Percentiles rank a stretch among this genome's conserved stretches.
Conservation (phyloP, 169 alveolate genomes). For the Neospora caninum region DNA sequence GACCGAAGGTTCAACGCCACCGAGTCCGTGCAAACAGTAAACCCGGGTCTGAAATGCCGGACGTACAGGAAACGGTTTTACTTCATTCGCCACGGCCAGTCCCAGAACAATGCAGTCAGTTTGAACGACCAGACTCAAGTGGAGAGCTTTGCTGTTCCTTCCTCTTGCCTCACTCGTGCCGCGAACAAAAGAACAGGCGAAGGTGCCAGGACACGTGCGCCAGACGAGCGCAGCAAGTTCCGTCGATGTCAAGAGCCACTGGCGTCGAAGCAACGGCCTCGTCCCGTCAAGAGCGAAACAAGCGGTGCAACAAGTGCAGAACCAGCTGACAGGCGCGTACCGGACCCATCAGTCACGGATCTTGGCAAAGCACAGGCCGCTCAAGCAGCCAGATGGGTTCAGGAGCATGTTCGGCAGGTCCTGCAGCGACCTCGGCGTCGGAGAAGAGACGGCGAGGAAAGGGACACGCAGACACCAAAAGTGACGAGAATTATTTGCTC, state of each 20-base stretch:
- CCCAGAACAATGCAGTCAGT: neutral
- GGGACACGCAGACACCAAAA: neutral
- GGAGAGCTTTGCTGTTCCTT: neutral
- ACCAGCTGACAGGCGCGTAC: neutral
- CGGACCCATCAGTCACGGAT: conserved; percentile 1
- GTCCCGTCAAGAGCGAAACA: too few species aligned
- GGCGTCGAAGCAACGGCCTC: too few species aligned
- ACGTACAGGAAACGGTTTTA: neutral
- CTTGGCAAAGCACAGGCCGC: conserved; percentile 29
- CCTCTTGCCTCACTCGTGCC: too few species aligned
- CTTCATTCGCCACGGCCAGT: conserved; percentile 40
- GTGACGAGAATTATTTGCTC: conserved; percentile 22
- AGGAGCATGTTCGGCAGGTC: neutral
- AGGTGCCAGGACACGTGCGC: too few species aligned
- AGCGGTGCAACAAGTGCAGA: too few species aligned
- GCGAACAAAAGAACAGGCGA: too few species aligned
- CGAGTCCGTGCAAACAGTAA: too few species aligned
- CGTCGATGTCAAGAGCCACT: too few species aligned
- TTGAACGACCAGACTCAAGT: neutral
- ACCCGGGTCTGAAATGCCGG: too few species aligned
- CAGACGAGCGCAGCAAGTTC: neutral
- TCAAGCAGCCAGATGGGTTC: conserved; percentile 12
- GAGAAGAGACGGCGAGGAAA: neutral
- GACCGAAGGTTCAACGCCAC: neutral
- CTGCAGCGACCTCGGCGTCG: neutral